Evolutionary conservation across 2,329 filamentous ascomycete genomes (phyloP).

Genomic region (Fusarium zealandicum): DNA sequence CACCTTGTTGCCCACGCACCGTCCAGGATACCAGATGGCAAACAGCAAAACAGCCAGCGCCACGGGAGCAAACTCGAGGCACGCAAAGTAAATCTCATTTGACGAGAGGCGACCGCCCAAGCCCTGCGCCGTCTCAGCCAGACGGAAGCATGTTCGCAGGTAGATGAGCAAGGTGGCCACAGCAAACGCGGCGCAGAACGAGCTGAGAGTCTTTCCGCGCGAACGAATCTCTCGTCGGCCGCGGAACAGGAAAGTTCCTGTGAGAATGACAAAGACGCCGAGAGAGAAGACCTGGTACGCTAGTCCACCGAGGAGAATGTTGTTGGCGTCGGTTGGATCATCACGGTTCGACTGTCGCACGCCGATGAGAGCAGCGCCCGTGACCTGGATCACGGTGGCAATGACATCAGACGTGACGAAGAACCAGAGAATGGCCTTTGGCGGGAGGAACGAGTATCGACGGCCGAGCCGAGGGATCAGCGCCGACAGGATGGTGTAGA

Average conservation of each 20-base stretch:
- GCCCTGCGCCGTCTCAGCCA: conserved; percentile 62
- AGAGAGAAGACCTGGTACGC: conserved; percentile 63
- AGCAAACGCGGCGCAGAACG: conserved; percentile 53
- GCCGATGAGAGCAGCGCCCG: conserved; percentile 63
- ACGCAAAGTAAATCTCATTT: conserved; percentile 61
- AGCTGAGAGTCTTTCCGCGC: conserved; percentile 40
- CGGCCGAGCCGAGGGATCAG: conserved; percentile 56
- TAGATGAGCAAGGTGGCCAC: conserved; percentile 58
- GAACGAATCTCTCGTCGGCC: conserved; percentile 42
- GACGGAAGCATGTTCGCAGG: conserved; percentile 59
- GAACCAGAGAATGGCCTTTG: conserved; percentile 57
- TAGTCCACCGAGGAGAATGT: conserved; percentile 62
- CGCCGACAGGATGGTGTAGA: conserved; percentile 62
- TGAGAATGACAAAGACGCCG: conserved; percentile 55
- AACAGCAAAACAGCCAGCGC: conserved; percentile 57
- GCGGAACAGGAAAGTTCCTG: conserved; percentile 50
- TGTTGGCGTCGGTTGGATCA: conserved; percentile 59
- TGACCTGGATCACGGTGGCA: conserved; percentile 60
- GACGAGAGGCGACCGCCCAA: conserved; percentile 54
- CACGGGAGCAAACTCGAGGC: conserved; percentile 62
- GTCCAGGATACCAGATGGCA: conserved; percentile 44
- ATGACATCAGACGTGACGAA: conserved; percentile 63
- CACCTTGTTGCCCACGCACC: conserved; percentile 41
- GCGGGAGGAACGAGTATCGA: conserved; percentile 53
- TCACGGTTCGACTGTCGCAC: conserved; percentile 55